A percentile compares a stretch with the other conserved stretches of the same genome.
Conservation (phyloP, 116 monocot species). For the Thalassia testudinum region DNA sequence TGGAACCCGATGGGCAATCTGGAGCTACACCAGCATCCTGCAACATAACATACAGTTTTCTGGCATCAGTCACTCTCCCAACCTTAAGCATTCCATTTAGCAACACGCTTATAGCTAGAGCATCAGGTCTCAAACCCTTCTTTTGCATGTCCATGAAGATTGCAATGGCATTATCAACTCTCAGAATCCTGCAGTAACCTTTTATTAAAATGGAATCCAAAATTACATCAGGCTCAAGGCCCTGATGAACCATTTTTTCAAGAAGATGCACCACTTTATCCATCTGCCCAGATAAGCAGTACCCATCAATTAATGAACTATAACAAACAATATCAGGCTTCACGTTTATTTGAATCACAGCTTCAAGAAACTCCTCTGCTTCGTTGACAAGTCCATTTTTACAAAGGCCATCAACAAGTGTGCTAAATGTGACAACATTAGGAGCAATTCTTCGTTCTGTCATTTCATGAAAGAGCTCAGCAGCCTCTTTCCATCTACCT, state of each 20-base stretch:
- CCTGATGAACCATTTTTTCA: not conserved
- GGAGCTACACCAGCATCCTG: not conserved
- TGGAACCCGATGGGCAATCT: too few relatives aligned
- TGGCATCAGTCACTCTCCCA: not conserved
- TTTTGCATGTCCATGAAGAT: constrained; percentile 1
- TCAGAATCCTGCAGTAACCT: constrained; percentile 1
- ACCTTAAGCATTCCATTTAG: not conserved
- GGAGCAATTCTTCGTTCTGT: too few relatives aligned
- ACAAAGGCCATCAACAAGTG: too few relatives aligned
- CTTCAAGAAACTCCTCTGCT: constrained; percentile 9
- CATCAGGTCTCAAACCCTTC: constrained; percentile 3
- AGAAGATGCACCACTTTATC: constrained; percentile 7
- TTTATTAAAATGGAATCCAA: constrained; percentile 6
- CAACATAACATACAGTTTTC: not conserved
- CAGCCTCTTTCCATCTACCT: too few relatives aligned
- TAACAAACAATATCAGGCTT: constrained; percentile 19
- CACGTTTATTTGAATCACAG: too few relatives aligned
- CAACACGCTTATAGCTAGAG: not conserved
- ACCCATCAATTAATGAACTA: constrained; percentile 22
- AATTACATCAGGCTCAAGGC: not conserved
- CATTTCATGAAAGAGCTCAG: too few relatives aligned
- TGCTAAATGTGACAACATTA: too few relatives aligned
- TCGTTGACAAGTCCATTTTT: too few relatives aligned
- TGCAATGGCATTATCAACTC: constrained; percentile 2
- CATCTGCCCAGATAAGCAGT: constrained; percentile 8